Evolutionary conservation across 2,329 filamentous ascomycete genomes (phyloP).

Genomic region (Lasiodiplodia sp.): DNA sequence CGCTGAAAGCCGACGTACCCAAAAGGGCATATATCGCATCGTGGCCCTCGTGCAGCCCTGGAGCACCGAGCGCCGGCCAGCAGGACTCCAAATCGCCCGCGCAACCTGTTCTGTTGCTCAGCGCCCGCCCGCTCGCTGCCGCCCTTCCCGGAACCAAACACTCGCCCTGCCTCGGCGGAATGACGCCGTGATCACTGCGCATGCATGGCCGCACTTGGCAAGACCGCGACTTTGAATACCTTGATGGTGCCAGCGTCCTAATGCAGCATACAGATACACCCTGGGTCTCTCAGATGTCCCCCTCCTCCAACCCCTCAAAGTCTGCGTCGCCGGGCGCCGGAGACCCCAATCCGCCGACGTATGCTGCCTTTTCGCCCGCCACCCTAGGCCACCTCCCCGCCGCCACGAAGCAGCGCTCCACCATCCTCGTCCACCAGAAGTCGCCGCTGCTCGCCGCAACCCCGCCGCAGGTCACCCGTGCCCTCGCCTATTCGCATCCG

Average conservation of each 20-base stretch:
- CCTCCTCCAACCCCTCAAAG: conserved; percentile 43
- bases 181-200: conserved; percentile 29
- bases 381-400: conserved; percentile 74
- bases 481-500: conserved; percentile 93
- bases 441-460: conserved; percentile 91
- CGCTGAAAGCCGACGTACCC: conserved; percentile 16
- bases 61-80: conserved; percentile 24
- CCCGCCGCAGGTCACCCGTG: conserved; percentile 91
- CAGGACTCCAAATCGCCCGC: conserved; percentile 16
- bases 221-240: conserved; percentile 33
- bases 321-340: conserved; percentile 45
- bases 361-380: conserved; percentile 87
- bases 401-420: conserved; percentile 79
- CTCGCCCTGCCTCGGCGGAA: conserved; percentile 28
- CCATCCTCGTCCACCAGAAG: conserved; percentile 96
- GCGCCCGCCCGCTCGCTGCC: conserved; percentile 8
- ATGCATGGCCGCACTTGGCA: conserved; percentile 54
- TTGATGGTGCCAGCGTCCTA: conserved; percentile 26
- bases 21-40: conserved; percentile 21
- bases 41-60: conserved; percentile 20
- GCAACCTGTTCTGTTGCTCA: conserved; percentile 17
- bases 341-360: conserved; percentile 70
- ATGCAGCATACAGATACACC: conserved; percentile 43
- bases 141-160: conserved; percentile 10
- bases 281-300: conserved; percentile 52